These are phyloP conservation scores for Eucalyptus polybractea DNA, from an alignment of 345 rosid genomes.

Conservation along the genomic window DNA sequence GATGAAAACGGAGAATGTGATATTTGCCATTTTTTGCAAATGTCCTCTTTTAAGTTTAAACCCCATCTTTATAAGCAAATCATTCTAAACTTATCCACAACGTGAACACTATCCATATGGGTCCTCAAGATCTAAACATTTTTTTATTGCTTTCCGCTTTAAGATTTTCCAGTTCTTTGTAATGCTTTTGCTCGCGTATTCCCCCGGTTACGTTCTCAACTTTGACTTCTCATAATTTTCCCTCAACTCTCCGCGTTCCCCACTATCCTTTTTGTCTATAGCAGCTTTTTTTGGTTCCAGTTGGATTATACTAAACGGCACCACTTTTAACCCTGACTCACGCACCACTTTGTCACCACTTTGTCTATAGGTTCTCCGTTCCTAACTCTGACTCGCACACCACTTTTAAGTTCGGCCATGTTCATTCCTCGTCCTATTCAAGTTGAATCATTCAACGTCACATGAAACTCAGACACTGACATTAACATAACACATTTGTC, in stretches of 20 bases:
- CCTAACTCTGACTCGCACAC: not conserved
- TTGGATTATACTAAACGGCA: not conserved
- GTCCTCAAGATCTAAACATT: not conserved
- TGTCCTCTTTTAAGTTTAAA: not conserved
- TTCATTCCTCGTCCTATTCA: not conserved
- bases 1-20: not conserved
- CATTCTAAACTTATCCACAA: not conserved
- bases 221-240: not conserved
- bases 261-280: not conserved
- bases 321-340: not conserved
- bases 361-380: no score
- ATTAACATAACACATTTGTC: not conserved
- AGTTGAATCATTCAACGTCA: not conserved
- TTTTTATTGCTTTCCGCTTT: not conserved
- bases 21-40: not conserved
- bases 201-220: not conserved
- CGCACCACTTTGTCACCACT: not conserved
- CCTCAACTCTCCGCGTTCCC: not conserved
- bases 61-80: not conserved
- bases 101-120: not conserved
- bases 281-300: not conserved
- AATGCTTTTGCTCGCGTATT: not conserved
- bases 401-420: not conserved
- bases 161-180: not conserved
- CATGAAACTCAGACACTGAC: not conserved